Percentiles rank a stretch among this genome's conserved stretches.
phyloP scores from a whole-genome alignment of 2,329 filamentous ascomycete genomes.

The Chaetoscypha palmicola region DNA sequence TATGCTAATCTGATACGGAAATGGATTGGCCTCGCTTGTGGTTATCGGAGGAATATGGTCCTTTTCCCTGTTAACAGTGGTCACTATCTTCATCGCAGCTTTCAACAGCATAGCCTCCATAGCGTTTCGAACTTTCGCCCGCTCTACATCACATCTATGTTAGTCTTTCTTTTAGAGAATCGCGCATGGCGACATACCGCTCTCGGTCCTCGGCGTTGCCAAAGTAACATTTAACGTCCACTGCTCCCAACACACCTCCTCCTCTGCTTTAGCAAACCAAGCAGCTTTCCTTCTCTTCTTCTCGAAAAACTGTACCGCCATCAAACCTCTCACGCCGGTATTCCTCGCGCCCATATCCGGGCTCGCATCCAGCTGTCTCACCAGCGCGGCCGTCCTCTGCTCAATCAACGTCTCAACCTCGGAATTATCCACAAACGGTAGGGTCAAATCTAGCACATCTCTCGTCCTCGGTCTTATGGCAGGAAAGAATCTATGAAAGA shows the following conservation, averaged over 20 bases:
- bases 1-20: constrained; percentile 87
- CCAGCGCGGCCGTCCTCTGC: constrained; percentile 70
- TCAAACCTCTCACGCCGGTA: constrained; percentile 63
- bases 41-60: constrained; percentile 97
- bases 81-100: constrained; percentile 83
- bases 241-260: constrained; percentile 94
- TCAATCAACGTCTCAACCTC: constrained; percentile 93
- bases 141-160: constrained; percentile 47
- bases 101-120: constrained; percentile 88
- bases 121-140: constrained; percentile 78
- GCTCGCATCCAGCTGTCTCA: constrained; percentile 66
- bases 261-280: constrained; percentile 71
- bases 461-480: constrained; percentile 73
- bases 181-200: constrained; percentile 49
- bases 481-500: constrained; percentile 97
- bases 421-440: constrained; percentile 82
- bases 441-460: constrained; percentile 83
- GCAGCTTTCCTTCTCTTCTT: constrained; percentile 82
- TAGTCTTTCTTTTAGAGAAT: background rate
- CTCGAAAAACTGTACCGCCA: constrained; percentile 91
- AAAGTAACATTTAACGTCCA: constrained; percentile 95
- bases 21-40: constrained; percentile 84
- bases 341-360: constrained; percentile 36
- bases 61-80: constrained; percentile 79
- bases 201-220: constrained; percentile 80